Evolutionary conservation across 441 rosid genomes (phyloP), one percentile per base, ranked within the genome.

Genomic region (Erysimum pusillum): DNA sequence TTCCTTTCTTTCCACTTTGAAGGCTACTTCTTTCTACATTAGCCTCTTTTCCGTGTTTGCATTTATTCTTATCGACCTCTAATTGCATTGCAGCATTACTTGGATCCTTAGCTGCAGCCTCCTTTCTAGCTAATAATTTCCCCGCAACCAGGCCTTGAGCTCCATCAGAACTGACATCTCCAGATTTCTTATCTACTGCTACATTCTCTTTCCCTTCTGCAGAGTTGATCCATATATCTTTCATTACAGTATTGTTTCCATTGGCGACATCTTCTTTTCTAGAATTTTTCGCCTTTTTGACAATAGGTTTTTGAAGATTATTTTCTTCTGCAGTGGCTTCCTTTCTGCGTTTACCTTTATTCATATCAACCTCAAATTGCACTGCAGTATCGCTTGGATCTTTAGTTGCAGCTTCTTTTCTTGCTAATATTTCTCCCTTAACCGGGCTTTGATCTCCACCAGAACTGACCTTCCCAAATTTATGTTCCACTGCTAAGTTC

Each of bases 201-300:
- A 3, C 35, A 35, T 85, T 82, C 83, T 90, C 96, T 62, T 85
- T 84, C 59, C 79, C 89, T 38, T 53, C 83, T 34, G 82, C 82
- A 76, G 61, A 53, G 58, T 83, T 73, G 15, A 51, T 63, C 72
- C 41, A 69, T 13, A 60, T 10, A 44, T 63, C 59, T 34, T 69
- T 64, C 56, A 78, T 75, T 39, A 25, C 22, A n/a, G 51, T 22
- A 45, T 35, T 45, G 51, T 44, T 69, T 44, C 52, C 71, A 36
- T 76, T 63, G 32, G 44, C 17, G 5, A 14, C 57, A 25, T 25
- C 42, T 18, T 63, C 53, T 25, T 13, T 63, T 58, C 31, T 70
- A 25, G 66, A 54, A 2, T 9, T 62, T 53, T 54, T 70, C 4
- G 59, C 31, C 66, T 63, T 76, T 22, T 63, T 76, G 53, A 9